phyloP scores from a whole-genome alignment of 148 eudicot genomes.

The Rhododendron ovatum region DNA sequence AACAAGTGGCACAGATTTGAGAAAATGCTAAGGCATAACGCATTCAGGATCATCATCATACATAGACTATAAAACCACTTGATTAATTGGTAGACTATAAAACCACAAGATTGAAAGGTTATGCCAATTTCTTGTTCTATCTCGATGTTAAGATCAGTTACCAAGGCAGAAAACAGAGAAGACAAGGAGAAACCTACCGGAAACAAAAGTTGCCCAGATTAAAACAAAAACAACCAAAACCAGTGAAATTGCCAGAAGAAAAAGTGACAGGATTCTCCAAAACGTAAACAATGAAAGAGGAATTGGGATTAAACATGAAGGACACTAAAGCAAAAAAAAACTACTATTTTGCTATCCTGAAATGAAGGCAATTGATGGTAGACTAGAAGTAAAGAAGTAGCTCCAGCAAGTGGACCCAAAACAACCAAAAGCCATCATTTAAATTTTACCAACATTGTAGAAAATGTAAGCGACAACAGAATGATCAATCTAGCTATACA shows the following conservation, averaged over 20 bases:
- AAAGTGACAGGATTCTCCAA: not conserved
- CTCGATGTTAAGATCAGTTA: not conserved
- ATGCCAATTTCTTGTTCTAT: not conserved
- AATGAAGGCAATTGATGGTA: not conserved
- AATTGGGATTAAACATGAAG: not conserved
- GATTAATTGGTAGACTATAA: not conserved
- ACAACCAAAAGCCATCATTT: not conserved
- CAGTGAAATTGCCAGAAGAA: not conserved
- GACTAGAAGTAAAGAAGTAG: not conserved
- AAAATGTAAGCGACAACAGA: not conserved
- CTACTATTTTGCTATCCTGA: not conserved
- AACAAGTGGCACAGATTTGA: not conserved
- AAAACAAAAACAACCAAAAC: not conserved
- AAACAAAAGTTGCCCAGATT: not conserved
- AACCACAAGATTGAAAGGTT: not conserved
- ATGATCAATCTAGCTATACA: not conserved
- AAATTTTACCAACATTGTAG: not conserved
- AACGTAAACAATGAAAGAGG: not conserved
- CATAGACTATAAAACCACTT: not conserved
- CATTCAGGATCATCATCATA: not conserved
- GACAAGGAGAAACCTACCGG: not conserved
- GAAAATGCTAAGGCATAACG: not conserved
- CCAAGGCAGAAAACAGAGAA: not conserved
- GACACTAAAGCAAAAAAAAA: not conserved
- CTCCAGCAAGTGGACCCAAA: not conserved